Evolutionary conservation across 2,329 filamentous ascomycete genomes (phyloP), one percentile per base, ranked within the genome.

Genomic region (Xylariales sp.): DNA sequence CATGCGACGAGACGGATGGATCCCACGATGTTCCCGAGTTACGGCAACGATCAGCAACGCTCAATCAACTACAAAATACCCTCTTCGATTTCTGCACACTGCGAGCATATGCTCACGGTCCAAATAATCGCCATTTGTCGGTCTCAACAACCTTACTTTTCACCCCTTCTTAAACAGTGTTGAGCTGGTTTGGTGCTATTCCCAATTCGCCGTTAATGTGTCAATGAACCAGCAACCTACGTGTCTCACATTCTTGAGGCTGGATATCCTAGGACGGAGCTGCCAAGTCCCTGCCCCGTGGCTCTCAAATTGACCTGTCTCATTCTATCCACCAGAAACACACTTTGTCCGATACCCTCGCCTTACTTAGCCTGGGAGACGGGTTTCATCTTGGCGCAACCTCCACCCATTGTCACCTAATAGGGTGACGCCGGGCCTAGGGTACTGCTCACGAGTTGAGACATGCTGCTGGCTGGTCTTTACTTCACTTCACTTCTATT

Each of bases 1-100:
- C 72, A 77, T 69, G 74, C 73, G 72, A 77, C 74, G 73, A 75
- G 54, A 73, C 70, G 74, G 75, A 73, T 58, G 64, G 64, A 75
- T 71, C 57, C 60, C 23, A 74, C 72, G 71, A 75, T 71, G 68
- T 53, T 41, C 55, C 59, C 63, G 65, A 72, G 65, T 71, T 58
- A 73, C 72, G 69, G 69, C 71, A 70, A 75, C 67, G 69, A 71
- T 66, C 54, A 63, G 64, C 48, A 48, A 72, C 65, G 64, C 66
- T 62, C 70, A 61, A 58, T 43, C 23, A 55, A 59, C 58, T 49
- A 63, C 49, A 54, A 62, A 48, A 69, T 66, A 69, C 65, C 69
- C 70, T 68, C 69, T 68, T 72, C 60, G 65, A 62, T 49, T 71
- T 71, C 70, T 72, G 64, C 69, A 62, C 57, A 62, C 66, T 65